Evolutionary conservation across 257 asterid genomes (phyloP), one percentile per base, ranked within the genome.

Genomic region (Misopates orontium): DNA sequence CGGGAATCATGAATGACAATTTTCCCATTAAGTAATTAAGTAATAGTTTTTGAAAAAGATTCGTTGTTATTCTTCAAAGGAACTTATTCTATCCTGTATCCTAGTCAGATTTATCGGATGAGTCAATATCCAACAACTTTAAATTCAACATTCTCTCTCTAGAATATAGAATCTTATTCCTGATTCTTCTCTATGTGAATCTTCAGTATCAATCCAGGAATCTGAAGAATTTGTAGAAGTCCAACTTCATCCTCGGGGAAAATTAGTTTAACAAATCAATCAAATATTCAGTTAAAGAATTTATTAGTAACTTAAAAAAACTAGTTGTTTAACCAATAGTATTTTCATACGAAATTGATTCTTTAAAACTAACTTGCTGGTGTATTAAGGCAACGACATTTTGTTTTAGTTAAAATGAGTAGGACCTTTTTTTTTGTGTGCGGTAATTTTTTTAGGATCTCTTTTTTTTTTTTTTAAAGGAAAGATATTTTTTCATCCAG

Each of bases 21-120:
- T 36, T 36, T 36, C 11, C 42, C 42, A 36, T 1, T 36, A 4
- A 36, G 42, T 36, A 36, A 9, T 36, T 8, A 36, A 4, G 8
- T 36, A 36, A 36, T 36, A 28, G 7, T 28, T 28, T 36, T 4
- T 3, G 6, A 28, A 4, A 5, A 36, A 36, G 42, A 4, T 4
- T 36, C 10, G 8, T 4, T 36, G 8, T 36, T 28, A 36, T 3
- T 36, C 42, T 36, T 36, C 42, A 28, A 56, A 28, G 28, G 62
- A 18, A 56, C 69, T 49, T 40, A 14, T 66, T 49, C 51, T 21
- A 74, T 70, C 54, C 18, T 69, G 80, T 36, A 71, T 66, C 79
- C 75, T 56, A 66, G 45, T 73, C 69, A 59, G 74, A 57, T 63
- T 64, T 28, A 62, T 68, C 36, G 72, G 67, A 15, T 71, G 79